phyloP scores from a whole-genome alignment of 352 stramenopile genomes.

The Lagenidium giganteum region DNA sequence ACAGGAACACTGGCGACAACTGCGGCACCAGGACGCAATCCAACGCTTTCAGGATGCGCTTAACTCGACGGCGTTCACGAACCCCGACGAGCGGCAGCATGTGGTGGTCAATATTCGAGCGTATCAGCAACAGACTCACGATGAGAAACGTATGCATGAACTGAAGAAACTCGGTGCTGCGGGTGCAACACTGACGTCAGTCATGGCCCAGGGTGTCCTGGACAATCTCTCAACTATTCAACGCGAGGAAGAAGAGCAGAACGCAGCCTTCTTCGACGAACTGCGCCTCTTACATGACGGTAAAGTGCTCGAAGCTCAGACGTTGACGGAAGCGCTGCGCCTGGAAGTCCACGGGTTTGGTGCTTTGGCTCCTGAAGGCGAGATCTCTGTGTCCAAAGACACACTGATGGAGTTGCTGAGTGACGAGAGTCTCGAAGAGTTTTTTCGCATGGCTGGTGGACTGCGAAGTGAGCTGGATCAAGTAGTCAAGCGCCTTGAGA shows the following conservation, averaged over 20 bases:
- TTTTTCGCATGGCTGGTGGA: slow-evolving; percentile 74
- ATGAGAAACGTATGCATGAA: slow-evolving; percentile 32
- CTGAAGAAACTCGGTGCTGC: slow-evolving; percentile 42
- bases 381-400: slow-evolving; percentile 25
- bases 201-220: slow-evolving; percentile 31
- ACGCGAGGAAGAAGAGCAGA: slow-evolving; percentile 61
- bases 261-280: slow-evolving; percentile 46
- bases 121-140: slow-evolving; percentile 50
- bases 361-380: slow-evolving; percentile 50
- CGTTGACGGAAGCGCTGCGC: slow-evolving; percentile 38
- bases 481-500: slow-evolving; percentile 54
- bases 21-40: slow-evolving; percentile 78
- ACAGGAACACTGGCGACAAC: slow-evolving; percentile 54
- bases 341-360: slow-evolving; percentile 59
- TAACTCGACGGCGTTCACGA: slow-evolving; percentile 54
- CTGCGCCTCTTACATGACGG: slow-evolving; percentile 34
- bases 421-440: slow-evolving; percentile 65
- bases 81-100: slow-evolving; percentile 52
- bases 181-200: slow-evolving; percentile 34
- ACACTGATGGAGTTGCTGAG: slow-evolving; percentile 29
- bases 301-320: slow-evolving; percentile 27
- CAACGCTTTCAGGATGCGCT: slow-evolving; percentile 50
- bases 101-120: slow-evolving; percentile 49
- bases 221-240: slow-evolving; percentile 40
- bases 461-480: slow-evolving; percentile 70